These are phyloP conservation scores for Citrus mangshanensis DNA, from an alignment of 345 rosid genomes.

Conservation along the genomic window DNA sequence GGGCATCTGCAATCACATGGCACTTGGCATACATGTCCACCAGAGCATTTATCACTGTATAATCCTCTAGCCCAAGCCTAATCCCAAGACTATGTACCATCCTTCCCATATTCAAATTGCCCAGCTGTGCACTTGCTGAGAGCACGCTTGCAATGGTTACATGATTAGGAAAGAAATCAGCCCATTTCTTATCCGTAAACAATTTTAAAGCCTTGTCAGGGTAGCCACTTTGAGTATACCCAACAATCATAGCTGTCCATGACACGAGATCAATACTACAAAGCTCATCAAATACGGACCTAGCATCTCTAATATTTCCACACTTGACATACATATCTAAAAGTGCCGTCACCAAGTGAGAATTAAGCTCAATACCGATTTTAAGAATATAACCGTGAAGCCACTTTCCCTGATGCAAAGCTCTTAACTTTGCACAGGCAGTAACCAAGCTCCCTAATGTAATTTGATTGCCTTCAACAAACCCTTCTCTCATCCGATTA, in stretches of 20 bases:
- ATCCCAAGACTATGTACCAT: constrained; percentile 56
- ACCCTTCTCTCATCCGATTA: constrained; percentile 61
- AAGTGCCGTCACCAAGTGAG: constrained; percentile 59
- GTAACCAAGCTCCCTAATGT: constrained; percentile 64
- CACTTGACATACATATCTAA: constrained; percentile 83
- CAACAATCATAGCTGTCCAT: constrained; percentile 96
- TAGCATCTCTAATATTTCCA: constrained; percentile 54
- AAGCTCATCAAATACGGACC: constrained; percentile 45
- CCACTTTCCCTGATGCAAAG: constrained; percentile 75
- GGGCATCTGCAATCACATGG: constrained; percentile 49
- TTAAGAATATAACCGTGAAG: constrained; percentile 71
- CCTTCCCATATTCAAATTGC: constrained; percentile 51
- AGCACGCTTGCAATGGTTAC: constrained; percentile 65
- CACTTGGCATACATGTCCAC: constrained; percentile 93
- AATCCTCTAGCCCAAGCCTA: constrained; percentile 58
- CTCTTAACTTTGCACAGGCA: constrained; percentile 68
- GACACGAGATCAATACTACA: constrained; percentile 49
- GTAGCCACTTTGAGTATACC: constrained; percentile 59
- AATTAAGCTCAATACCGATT: constrained; percentile 50
- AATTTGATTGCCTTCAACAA: constrained; percentile 45
- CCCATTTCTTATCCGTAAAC: constrained; percentile 51
- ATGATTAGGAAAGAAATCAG: constrained; percentile 52
- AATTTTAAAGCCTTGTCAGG: constrained; percentile 53
- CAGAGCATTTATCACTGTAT: constrained; percentile 66
- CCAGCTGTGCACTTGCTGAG: constrained; percentile 62